Conservation (phyloP, 2,329 filamentous ascomycete species). For the Hymenoscyphus fructigenus region DNA sequence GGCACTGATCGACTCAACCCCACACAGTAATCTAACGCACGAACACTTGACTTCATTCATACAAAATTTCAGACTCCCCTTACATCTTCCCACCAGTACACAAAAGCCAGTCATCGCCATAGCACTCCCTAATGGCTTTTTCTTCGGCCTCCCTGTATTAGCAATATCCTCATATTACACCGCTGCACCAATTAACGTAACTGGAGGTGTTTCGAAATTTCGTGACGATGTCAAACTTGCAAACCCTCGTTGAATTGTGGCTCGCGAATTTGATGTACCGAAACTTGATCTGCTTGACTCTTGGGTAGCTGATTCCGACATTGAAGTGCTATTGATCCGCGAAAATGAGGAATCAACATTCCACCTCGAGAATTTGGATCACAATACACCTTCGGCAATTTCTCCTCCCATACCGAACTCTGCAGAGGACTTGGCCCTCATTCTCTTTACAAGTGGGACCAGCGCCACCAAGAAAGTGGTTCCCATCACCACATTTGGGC, state of each 20-base stretch:
- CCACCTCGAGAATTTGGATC: not conserved
- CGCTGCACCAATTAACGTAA: conserved; percentile 51
- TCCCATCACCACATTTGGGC: conserved; percentile 43
- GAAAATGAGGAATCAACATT: not conserved
- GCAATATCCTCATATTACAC: conserved; percentile 51
- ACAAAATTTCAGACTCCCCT: not conserved
- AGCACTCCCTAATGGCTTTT: conserved; percentile 52
- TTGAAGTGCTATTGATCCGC: not conserved
- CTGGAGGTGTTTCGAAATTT: conserved; percentile 50
- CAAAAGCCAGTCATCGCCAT: conserved; percentile 38
- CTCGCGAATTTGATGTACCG: conserved; percentile 42
- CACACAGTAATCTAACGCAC: not conserved
- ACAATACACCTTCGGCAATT: not conserved
- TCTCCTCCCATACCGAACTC: not conserved
- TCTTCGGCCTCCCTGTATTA: conserved; percentile 51
- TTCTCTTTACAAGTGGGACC: conserved; percentile 58
- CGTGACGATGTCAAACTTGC: conserved; percentile 49
- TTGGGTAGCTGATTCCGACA: not conserved
- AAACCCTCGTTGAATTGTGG: conserved; percentile 47
- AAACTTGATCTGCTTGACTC: conserved; percentile 40
- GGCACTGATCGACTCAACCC: not conserved
- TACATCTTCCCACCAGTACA: not conserved
- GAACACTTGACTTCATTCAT: not conserved
- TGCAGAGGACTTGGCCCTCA: conserved; percentile 47
- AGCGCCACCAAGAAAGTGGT: conserved; percentile 60